phyloP scores from a whole-genome alignment of 2,329 filamentous ascomycete genomes.

The Trichoderma aggressivum region DNA sequence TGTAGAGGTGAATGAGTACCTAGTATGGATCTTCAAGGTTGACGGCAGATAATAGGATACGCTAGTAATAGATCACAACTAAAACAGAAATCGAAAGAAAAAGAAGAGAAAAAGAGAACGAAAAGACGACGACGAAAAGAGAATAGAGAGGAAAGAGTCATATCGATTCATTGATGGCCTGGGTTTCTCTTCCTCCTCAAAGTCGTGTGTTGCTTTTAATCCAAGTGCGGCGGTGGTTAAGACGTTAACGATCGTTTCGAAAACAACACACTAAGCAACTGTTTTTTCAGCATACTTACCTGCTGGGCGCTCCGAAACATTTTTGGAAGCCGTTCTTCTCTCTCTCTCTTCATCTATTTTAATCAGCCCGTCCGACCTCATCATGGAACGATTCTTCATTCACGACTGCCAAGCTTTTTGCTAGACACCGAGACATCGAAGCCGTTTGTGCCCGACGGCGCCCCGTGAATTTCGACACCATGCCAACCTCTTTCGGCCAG shows the following conservation, averaged over 20 bases:
- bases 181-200: not conserved
- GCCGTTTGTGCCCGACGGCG: not conserved
- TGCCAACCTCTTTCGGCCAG: slow-evolving; percentile 25
- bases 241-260: not conserved
- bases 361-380: not conserved
- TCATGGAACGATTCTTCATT: not conserved
- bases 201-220: not conserved
- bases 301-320: not conserved
- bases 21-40: not conserved
- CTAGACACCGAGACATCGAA: not conserved
- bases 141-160: not conserved
- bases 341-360: not conserved
- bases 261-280: not conserved
- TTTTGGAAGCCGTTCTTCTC: not conserved
- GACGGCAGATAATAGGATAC: not conserved
- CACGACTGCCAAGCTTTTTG: not conserved
- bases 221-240: not conserved
- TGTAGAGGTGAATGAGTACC: not conserved
- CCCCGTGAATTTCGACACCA: not conserved
- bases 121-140: not conserved
- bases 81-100: not conserved
- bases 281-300: not conserved
- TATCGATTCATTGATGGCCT: not conserved
- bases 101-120: not conserved
- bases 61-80: not conserved